Percentiles rank a stretch among this genome's conserved stretches.
These are phyloP conservation scores for Aspergillus sclerotiicarbonarius DNA, from an alignment of 495 filamentous ascomycete genomes.

Conservation along the genomic window DNA sequence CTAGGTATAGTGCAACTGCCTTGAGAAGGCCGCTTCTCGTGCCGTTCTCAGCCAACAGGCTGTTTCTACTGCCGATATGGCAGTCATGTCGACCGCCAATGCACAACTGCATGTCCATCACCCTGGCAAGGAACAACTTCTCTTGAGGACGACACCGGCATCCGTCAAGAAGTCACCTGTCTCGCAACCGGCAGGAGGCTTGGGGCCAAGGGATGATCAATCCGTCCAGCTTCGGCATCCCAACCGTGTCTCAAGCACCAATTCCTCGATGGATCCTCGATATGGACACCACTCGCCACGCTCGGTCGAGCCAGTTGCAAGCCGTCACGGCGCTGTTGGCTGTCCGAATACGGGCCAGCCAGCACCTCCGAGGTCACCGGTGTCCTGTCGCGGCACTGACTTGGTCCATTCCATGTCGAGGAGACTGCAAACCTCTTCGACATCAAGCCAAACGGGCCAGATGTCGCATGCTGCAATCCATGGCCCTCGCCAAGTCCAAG, in stretches of 20 bases:
- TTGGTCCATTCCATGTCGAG: not conserved
- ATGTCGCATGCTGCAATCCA: not conserved
- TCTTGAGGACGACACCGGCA: not conserved
- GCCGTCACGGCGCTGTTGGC: not conserved
- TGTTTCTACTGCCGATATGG: conserved; percentile 3
- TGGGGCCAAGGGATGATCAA: not conserved
- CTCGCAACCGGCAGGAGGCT: not conserved
- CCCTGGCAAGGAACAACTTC: not conserved
- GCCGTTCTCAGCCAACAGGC: conserved; percentile 21
- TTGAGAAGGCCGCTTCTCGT: conserved; percentile 37
- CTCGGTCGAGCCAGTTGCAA: not conserved
- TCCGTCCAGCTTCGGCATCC: not conserved
- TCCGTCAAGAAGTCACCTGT: not conserved
- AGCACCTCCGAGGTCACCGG: not conserved
- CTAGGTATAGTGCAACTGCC: conserved; percentile 41
- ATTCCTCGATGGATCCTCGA: not conserved
- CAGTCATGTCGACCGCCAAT: conserved; percentile 6
- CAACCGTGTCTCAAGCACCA: not conserved
- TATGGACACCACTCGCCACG: not conserved
- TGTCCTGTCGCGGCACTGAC: not conserved
- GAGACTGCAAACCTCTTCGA: not conserved
- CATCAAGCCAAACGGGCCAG: not conserved
- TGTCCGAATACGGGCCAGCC: conserved; percentile 4
- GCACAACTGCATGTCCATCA: conserved; percentile 1
- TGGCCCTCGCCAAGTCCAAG: not conserved